phyloP scores from a whole-genome alignment of 2,329 filamentous ascomycete genomes.

The Cordyceps farinosa region DNA sequence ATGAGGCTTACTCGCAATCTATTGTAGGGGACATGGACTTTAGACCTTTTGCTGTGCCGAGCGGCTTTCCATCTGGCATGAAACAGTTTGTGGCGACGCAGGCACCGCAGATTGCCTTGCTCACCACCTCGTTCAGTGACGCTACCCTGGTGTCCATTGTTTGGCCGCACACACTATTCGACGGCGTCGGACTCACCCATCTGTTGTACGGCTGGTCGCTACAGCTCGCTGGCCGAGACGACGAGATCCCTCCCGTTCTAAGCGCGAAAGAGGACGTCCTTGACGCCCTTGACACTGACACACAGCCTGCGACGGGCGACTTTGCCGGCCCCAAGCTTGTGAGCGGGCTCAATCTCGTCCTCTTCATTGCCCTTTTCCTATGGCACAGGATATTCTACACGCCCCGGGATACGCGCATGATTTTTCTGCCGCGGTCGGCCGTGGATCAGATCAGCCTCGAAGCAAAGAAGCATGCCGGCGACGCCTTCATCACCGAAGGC shows the following conservation, averaged over 20 bases:
- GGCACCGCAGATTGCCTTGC: slow-evolving; percentile 6
- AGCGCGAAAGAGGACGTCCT: slow-evolving; percentile 12
- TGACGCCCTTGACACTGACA: not conserved
- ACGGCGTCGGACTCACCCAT: slow-evolving; percentile 39
- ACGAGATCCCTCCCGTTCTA: slow-evolving; percentile 34
- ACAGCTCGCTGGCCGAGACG: slow-evolving; percentile 39
- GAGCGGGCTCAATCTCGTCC: not conserved
- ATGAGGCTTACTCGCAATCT: not conserved
- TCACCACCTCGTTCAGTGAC: slow-evolving; percentile 43
- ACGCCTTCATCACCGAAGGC: slow-evolving; percentile 39
- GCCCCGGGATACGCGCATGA: not conserved
- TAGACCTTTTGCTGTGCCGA: not conserved
- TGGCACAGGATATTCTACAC: slow-evolving; percentile 12
- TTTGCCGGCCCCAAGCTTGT: slow-evolving; percentile 6
- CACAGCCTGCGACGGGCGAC: not conserved
- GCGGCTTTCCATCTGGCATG: not conserved
- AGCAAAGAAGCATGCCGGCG: slow-evolving; percentile 23
- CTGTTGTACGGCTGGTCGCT: slow-evolving; percentile 43
- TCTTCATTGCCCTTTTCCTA: not conserved
- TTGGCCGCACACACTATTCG: slow-evolving; percentile 45
- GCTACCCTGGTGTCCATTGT: slow-evolving; percentile 43
- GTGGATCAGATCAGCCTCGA: slow-evolving; percentile 22
- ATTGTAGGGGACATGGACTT: slow-evolving; percentile 4
- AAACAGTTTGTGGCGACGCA: not conserved
- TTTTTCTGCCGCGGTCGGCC: not conserved